Evolutionary conservation across 306 rosid genomes (phyloP).

Genomic region (Abrus precatorius): DNA sequence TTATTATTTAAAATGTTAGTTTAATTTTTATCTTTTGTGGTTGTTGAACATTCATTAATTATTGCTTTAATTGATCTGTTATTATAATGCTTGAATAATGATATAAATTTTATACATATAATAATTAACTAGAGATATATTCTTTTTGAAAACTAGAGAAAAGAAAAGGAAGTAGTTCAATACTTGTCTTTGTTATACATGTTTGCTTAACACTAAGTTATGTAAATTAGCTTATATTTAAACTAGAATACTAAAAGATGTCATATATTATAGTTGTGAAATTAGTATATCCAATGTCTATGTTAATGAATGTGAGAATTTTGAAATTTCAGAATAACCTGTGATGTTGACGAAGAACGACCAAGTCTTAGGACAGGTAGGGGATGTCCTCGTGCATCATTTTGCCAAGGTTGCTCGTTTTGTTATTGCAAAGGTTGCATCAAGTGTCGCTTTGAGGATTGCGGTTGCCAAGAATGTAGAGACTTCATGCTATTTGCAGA

Average conservation of each 20-base stretch:
- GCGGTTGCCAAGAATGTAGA: constrained; percentile 57
- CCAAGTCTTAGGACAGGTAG: constrained; percentile 38
- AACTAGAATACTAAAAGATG: neutral
- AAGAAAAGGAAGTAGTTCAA: neutral
- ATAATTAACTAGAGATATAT: neutral
- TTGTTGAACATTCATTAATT: no score
- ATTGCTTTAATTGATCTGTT: no score
- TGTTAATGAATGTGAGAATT: neutral
- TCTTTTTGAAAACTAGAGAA: neutral
- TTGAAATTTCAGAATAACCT: constrained; percentile 53
- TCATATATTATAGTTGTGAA: neutral
- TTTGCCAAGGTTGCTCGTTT: constrained; percentile 56
- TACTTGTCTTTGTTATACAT: no score
- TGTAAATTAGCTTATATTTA: neutral
- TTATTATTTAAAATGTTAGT: neutral
- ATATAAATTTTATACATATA: no score
- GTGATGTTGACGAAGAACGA: constrained; percentile 54
- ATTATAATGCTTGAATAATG: no score
- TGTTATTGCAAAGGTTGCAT: constrained; percentile 64
- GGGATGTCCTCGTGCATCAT: constrained; percentile 50
- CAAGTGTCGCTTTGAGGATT: constrained; percentile 64
- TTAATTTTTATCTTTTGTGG: no score
- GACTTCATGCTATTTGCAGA: constrained; percentile 57
- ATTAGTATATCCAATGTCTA: neutral
- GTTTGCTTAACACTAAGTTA: neutral